Evolutionary conservation across 169 alveolate species (phyloP).

Genomic region (Cryptosporidium baileyi): DNA sequence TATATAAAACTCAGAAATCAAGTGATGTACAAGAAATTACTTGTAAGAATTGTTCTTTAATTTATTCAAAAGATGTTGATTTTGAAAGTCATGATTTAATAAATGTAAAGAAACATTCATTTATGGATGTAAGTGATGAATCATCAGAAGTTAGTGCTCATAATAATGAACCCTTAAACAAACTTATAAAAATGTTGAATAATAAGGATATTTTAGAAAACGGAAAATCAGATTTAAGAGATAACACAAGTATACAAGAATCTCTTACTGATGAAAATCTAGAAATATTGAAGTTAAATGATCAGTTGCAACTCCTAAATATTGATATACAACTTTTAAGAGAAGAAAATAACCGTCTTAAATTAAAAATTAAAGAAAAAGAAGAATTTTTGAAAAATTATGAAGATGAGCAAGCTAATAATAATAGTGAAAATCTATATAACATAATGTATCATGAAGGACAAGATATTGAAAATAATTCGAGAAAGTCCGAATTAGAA

Average conservation of each 20-base stretch:
- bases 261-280: too few relatives aligned
- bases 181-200: too few relatives aligned
- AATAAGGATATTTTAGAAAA: too few relatives aligned
- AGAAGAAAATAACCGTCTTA: slow-evolving; percentile 37
- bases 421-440: background rate
- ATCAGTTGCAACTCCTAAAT: slow-evolving; percentile 30
- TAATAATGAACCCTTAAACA: too few relatives aligned
- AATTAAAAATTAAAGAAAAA: background rate
- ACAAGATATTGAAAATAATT: background rate
- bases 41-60: too few relatives aligned
- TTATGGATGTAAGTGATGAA: too few relatives aligned
- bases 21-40: background rate
- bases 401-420: background rate
- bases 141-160: too few relatives aligned
- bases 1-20: background rate
- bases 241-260: too few relatives aligned
- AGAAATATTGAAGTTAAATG: slow-evolving; percentile 38
- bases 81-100: too few relatives aligned
- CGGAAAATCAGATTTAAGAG: too few relatives aligned
- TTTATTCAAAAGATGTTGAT: too few relatives aligned
- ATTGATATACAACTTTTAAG: background rate
- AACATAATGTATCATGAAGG: background rate
- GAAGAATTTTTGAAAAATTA: background rate
- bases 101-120: too few relatives aligned
- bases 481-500: background rate